Evolutionary conservation across 768 basidiomycete species (phyloP).

Genomic region (Podaxis pistillaris): DNA sequence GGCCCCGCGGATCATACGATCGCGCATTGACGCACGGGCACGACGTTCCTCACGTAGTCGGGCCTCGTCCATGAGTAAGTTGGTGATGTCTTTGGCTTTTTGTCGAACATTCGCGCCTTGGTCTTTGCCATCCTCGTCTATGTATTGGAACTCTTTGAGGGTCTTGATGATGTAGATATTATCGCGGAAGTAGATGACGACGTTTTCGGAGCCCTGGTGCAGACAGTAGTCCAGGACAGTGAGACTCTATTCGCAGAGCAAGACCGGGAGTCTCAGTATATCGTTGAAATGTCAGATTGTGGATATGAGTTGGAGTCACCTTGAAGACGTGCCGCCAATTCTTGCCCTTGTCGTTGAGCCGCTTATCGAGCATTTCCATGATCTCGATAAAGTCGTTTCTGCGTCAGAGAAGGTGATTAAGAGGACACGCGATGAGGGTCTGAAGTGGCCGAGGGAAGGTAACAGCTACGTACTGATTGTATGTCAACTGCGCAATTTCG

Average conservation of each 20-base stretch:
- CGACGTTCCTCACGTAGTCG: slow-evolving; percentile 85
- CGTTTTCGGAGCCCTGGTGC: slow-evolving; percentile 96
- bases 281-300: slow-evolving; percentile 4
- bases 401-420: not conserved
- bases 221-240: slow-evolving; percentile 95
- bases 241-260: slow-evolving; percentile 53
- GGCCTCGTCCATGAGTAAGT: slow-evolving; percentile 81
- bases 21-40: slow-evolving; percentile 86
- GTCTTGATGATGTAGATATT: slow-evolving; percentile 99
- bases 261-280: not conserved
- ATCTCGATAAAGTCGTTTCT: slow-evolving; percentile 97
- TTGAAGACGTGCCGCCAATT: slow-evolving; percentile 99
- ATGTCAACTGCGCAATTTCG: slow-evolving; percentile 94
- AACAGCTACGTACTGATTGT: slow-evolving; percentile 77
- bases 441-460: too few species aligned
- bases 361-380: slow-evolving; percentile 99
- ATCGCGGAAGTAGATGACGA: slow-evolving; percentile 97
- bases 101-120: slow-evolving; percentile 98
- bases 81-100: slow-evolving; percentile 98
- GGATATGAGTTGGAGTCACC: slow-evolving; percentile 34
- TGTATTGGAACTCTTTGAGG: slow-evolving; percentile 95
- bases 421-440: not conserved
- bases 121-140: slow-evolving; percentile 95
- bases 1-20: slow-evolving; percentile 81
- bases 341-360: slow-evolving; percentile 98